phyloP scores from a whole-genome alignment of 768 basidiomycete genomes.

The Tulasnella sp. region DNA sequence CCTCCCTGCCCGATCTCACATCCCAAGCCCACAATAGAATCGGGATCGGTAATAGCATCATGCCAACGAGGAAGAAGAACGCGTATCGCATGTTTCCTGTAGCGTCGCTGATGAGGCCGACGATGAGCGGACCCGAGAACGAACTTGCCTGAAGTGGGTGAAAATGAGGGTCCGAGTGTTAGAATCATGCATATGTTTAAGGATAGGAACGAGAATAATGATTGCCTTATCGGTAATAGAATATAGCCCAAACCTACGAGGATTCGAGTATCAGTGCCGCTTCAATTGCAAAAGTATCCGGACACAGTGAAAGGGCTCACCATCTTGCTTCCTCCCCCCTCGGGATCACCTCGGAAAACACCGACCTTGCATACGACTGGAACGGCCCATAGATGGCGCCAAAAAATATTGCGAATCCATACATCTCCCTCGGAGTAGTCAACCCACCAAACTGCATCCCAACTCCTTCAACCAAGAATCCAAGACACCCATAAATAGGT shows the following conservation, averaged over 20 bases:
- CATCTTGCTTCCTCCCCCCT: conserved; percentile 83
- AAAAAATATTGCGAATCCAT: conserved; percentile 68
- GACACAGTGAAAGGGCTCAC: too few relatives aligned
- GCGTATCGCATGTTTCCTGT: conserved; percentile 89
- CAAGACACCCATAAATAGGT: conserved; percentile 73
- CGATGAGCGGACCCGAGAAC: conserved; percentile 82
- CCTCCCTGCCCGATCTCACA: conserved; percentile 49
- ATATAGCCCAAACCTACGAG: conserved; percentile 52
- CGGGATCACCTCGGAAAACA: conserved; percentile 80
- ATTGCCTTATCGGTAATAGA: conserved; percentile 81
- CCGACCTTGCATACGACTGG: conserved; percentile 79
- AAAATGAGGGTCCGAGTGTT: too few relatives aligned
- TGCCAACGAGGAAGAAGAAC: conserved; percentile 75
- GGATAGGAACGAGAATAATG: neutral
- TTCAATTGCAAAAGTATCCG: too few relatives aligned
- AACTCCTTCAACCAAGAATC: conserved; percentile 44
- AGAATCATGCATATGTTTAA: neutral
- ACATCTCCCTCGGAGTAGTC: conserved; percentile 78
- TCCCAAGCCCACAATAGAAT: conserved; percentile 55
- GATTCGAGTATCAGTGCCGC: too few relatives aligned
- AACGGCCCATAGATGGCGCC: conserved; percentile 41
- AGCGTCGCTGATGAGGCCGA: conserved; percentile 75
- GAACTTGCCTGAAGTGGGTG: conserved; percentile 78
- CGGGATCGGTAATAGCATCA: conserved; percentile 76
- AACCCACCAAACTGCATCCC: conserved; percentile 54